These are phyloP conservation scores for Umbelopsis sp. DNA, from an alignment of 192 early-diverging fungal genomes.

Conservation along the genomic window DNA sequence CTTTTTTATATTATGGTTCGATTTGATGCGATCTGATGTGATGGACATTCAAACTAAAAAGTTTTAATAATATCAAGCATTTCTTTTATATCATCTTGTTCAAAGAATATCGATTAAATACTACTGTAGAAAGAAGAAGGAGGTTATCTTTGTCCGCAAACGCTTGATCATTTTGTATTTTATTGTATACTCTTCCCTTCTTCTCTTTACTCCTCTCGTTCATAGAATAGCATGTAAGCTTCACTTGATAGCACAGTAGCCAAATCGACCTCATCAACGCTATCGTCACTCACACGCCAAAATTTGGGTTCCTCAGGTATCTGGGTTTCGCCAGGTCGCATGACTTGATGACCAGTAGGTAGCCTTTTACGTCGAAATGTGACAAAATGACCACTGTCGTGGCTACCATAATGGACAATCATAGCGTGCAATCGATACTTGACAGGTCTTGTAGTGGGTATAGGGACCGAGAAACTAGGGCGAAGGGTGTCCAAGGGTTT, in stretches of 20 bases:
- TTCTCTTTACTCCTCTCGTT: constrained; percentile 41
- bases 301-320: constrained; percentile 42
- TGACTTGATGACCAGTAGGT: constrained; percentile 38
- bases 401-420: constrained; percentile 82
- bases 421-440: constrained; percentile 76
- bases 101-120: no score
- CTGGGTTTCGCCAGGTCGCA: constrained; percentile 13
- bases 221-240: constrained; percentile 80
- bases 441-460: constrained; percentile 27
- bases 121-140: no score
- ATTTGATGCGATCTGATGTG: no score
- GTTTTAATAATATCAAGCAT: no score
- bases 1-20: no score
- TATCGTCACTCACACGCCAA: constrained; percentile 75
- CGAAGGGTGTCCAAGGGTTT: constrained; percentile 24
- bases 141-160: no score
- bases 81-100: no score
- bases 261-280: constrained; percentile 67
- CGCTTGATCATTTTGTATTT: neutral
- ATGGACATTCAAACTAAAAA: no score
- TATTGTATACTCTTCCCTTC: neutral
- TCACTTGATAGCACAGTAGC: constrained; percentile 64
- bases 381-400: constrained; percentile 91
- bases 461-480: constrained; percentile 21
- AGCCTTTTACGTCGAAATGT: constrained; percentile 74